These are phyloP conservation scores for Diplocarpon rosae DNA, from an alignment of 2,329 filamentous ascomycete species.

Conservation along the genomic window DNA sequence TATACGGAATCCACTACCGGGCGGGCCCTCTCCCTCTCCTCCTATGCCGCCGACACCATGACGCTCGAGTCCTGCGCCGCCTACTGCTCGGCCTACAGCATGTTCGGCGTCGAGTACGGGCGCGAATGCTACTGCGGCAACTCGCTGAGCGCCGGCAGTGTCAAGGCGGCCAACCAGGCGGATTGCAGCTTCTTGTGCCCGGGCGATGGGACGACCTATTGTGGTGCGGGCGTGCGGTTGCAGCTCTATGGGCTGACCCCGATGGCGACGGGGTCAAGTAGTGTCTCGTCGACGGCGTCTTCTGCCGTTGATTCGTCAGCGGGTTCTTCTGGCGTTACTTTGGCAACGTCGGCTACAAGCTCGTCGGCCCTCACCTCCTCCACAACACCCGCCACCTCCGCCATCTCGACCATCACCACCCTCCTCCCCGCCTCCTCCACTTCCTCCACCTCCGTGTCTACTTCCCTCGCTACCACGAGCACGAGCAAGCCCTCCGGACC, in stretches of 20 bases:
- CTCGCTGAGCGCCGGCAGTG: constrained; percentile 13
- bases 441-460: not conserved
- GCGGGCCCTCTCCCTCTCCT: constrained; percentile 18
- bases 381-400: not conserved
- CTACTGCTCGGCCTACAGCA: constrained; percentile 24
- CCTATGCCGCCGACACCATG: constrained; percentile 23
- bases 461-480: not conserved
- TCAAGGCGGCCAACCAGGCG: constrained; percentile 16
- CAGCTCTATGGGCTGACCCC: constrained; percentile 5
- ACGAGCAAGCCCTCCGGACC: constrained; percentile 5
- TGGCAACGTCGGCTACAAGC: too few species aligned
- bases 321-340: not conserved
- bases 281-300: too few species aligned
- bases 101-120: constrained; percentile 31
- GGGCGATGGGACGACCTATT: constrained; percentile 24
- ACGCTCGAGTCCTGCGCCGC: constrained; percentile 26
- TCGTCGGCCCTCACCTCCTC: too few species aligned
- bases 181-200: constrained; percentile 18
- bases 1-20: constrained; percentile 23
- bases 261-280: too few species aligned
- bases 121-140: constrained; percentile 29
- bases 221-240: constrained; percentile 23
- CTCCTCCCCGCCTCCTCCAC: not conserved
- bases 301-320: constrained; percentile 1
- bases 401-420: not conserved